These are phyloP conservation scores for Didymellaceae sp. DNA, from an alignment of 2,329 filamentous ascomycete genomes.

Conservation along the genomic window DNA sequence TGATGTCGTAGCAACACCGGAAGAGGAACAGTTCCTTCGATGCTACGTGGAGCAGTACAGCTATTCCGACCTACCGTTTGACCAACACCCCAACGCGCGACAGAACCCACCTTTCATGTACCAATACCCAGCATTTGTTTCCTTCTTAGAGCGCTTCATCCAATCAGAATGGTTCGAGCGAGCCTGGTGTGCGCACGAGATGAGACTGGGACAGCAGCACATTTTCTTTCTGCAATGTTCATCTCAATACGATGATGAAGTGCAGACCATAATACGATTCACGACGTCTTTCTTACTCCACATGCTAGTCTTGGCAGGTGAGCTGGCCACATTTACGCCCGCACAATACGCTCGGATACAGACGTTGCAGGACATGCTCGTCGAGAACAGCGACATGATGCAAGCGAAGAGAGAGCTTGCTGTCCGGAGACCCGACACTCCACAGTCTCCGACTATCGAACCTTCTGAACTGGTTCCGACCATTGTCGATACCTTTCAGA, in stretches of 20 bases:
- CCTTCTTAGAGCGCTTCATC: slow-evolving; percentile 47
- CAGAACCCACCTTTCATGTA: slow-evolving; percentile 42
- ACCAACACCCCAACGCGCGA: slow-evolving; percentile 35
- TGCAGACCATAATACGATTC: slow-evolving; percentile 44
- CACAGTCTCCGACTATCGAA: slow-evolving; percentile 14
- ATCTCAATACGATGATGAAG: slow-evolving; percentile 28
- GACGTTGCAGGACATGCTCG: slow-evolving; percentile 33
- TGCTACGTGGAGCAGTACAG: slow-evolving; percentile 50
- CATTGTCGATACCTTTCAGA: slow-evolving; percentile 48
- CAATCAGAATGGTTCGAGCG: slow-evolving; percentile 53
- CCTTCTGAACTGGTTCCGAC: slow-evolving; percentile 22
- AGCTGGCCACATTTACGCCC: slow-evolving; percentile 24
- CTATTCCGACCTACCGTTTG: slow-evolving; percentile 22
- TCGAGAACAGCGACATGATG: slow-evolving; percentile 3
- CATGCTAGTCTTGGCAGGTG: slow-evolving; percentile 45
- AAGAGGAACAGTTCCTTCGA: slow-evolving; percentile 47
- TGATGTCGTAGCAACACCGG: slow-evolving; percentile 46
- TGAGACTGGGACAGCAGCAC: slow-evolving; percentile 50
- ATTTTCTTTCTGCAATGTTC: slow-evolving; percentile 52
- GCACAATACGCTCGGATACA: slow-evolving; percentile 25
- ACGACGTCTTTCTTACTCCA: slow-evolving; percentile 52
- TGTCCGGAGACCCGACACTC: slow-evolving; percentile 26
- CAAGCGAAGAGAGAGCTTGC: slow-evolving; percentile 9
- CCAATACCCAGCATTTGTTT: slow-evolving; percentile 27
- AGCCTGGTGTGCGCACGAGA: slow-evolving; percentile 55